These are phyloP conservation scores for Ceratocystis smalleyi DNA, from an alignment of 2,329 filamentous ascomycete genomes.

Conservation along the genomic window DNA sequence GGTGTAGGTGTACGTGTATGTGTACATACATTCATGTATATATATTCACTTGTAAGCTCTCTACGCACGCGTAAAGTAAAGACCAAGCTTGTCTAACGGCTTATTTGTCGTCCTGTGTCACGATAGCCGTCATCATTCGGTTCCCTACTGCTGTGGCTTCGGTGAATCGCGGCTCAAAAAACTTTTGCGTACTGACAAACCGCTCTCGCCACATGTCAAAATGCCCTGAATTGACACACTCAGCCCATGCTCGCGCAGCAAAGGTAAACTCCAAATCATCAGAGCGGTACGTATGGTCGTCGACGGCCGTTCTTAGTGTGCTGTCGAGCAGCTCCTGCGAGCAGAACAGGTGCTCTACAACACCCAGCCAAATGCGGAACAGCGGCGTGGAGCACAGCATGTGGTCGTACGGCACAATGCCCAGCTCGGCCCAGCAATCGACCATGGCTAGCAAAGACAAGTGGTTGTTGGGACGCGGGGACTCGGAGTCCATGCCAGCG, in stretches of 20 bases:
- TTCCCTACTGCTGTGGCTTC: constrained; percentile 82
- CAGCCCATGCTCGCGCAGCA: constrained; percentile 87
- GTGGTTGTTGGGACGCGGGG: constrained; percentile 74
- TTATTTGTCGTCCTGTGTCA: constrained; percentile 38
- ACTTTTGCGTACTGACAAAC: constrained; percentile 77
- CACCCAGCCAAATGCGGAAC: constrained; percentile 89
- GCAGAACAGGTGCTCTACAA: constrained; percentile 92
- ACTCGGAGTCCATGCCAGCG: constrained; percentile 32
- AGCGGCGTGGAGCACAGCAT: constrained; percentile 98
- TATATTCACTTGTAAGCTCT: not conserved
- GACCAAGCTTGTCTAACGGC: not conserved
- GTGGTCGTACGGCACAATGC: constrained; percentile 93
- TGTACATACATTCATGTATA: not conserved
- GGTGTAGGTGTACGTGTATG: not conserved
- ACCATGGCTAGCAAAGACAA: constrained; percentile 89
- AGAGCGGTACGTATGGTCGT: constrained; percentile 81
- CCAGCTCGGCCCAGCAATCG: constrained; percentile 90
- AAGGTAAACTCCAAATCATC: constrained; percentile 98
- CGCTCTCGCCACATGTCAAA: constrained; percentile 87
- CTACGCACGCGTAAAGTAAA: no score
- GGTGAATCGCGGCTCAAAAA: constrained; percentile 79
- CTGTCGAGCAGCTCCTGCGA: constrained; percentile 68
- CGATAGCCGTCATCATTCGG: constrained; percentile 90
- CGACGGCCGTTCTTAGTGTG: constrained; percentile 67
- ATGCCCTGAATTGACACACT: constrained; percentile 78